Evolutionary conservation across 106 monocot genomes (phyloP).

Genomic region (Dioscorea zingiberensis): DNA sequence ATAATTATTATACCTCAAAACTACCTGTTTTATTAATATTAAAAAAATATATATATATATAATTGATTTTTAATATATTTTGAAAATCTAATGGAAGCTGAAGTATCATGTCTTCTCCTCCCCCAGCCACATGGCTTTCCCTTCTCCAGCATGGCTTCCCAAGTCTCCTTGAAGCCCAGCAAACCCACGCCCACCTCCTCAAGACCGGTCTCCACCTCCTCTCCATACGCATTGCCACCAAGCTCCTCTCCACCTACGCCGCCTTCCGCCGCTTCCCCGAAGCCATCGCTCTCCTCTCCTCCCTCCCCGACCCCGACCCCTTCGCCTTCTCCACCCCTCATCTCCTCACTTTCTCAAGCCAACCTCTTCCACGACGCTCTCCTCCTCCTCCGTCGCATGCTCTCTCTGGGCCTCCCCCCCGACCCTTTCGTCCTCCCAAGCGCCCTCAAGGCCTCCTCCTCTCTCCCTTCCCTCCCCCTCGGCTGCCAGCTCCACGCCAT

Average conservation of each 20-base stretch:
- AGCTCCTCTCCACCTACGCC: constrained; percentile 35
- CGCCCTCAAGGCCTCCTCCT: constrained; percentile 41
- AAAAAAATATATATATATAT: no score
- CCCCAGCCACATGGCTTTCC: no score
- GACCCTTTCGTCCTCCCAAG: constrained; percentile 54
- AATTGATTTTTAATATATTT: no score
- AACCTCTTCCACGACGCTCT: constrained; percentile 17
- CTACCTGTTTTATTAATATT: no score
- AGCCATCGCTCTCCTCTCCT: constrained; percentile 21
- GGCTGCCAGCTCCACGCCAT: constrained; percentile 47
- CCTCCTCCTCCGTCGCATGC: constrained; percentile 18
- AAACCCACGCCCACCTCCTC: constrained; percentile 30
- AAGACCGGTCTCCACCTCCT: constrained; percentile 28
- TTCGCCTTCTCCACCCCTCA: constrained; percentile 31
- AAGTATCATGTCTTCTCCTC: no score
- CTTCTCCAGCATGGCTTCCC: not conserved
- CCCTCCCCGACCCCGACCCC: constrained; percentile 22
- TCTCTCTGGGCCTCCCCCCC: constrained; percentile 22
- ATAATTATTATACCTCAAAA: no score
- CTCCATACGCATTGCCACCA: constrained; percentile 13
- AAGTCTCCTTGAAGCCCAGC: constrained; percentile 11
- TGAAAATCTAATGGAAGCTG: no score
- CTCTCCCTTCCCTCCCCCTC: constrained; percentile 16
- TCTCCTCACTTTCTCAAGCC: constrained; percentile 26
- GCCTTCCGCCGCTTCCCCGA: constrained; percentile 14